These are phyloP conservation scores for Kregervanrija delftensis DNA, from an alignment of 805 yeast genomes.

Conservation along the genomic window DNA sequence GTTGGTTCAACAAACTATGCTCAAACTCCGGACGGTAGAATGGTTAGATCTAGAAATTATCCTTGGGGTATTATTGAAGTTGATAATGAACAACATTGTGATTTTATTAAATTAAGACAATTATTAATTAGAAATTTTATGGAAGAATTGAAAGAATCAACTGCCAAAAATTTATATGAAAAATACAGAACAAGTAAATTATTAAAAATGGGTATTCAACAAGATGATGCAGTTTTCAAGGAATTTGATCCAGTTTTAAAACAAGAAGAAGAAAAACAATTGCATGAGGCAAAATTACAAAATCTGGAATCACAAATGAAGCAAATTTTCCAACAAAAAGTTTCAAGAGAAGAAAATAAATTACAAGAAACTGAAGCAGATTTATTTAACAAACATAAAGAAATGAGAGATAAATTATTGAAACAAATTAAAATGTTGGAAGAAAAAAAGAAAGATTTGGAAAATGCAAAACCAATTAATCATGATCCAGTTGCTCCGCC, in stretches of 20 bases:
- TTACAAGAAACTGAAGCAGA: constrained; percentile 96
- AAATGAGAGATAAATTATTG: constrained; percentile 89
- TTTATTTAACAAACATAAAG: constrained; percentile 89
- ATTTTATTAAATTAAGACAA: constrained; percentile 83
- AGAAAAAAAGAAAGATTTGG: constrained; percentile 80
- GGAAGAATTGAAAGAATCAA: constrained; percentile 89
- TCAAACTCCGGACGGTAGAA: constrained; percentile 65
- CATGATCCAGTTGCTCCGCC: constrained; percentile 25
- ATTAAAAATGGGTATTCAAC: constrained; percentile 75
- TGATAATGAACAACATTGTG: constrained; percentile 90
- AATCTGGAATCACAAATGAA: constrained; percentile 97
- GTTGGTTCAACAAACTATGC: constrained; percentile 81
- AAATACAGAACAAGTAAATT: constrained; percentile 83
- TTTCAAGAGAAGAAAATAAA: constrained; percentile 93
- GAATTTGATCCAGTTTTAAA: constrained; percentile 89
- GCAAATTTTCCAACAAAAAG: constrained; percentile 92
- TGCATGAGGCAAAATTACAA: constrained; percentile 89
- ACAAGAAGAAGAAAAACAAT: constrained; percentile 87
- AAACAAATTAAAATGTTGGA: constrained; percentile 86
- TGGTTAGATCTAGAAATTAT: constrained; percentile 84
- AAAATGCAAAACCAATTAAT: constrained; percentile 47
- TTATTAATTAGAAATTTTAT: constrained; percentile 81
- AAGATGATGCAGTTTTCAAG: constrained; percentile 87
- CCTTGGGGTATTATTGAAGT: constrained; percentile 98
- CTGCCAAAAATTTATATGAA: constrained; percentile 73